A percentile compares a stretch with the other conserved stretches of the same genome.
Conservation (phyloP, 805 yeast genomes). For the Blastobotrys americana region DNA sequence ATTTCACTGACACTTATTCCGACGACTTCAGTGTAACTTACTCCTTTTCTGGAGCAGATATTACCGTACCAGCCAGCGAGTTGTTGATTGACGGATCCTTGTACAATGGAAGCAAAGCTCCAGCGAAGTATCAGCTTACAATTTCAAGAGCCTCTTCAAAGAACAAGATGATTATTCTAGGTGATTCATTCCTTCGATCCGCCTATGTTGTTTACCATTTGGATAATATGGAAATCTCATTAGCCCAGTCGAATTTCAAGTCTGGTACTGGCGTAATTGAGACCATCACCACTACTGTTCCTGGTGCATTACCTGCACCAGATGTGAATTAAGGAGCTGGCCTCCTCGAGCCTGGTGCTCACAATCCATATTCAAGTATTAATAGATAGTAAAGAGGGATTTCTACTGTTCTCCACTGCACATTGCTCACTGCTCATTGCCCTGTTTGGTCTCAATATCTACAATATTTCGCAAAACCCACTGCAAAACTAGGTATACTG, state of each 20-base stretch:
- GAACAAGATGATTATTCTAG: conserved; percentile 36
- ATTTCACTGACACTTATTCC: conserved; percentile 1
- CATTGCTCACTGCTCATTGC: background rate
- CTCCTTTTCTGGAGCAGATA: conserved; percentile 22
- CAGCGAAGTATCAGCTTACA: conserved; percentile 26
- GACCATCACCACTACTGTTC: conserved; percentile 11
- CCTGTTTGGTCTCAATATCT: background rate
- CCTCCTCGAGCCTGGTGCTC: background rate
- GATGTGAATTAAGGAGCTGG: background rate
- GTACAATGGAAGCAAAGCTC: conserved; percentile 23
- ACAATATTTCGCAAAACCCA: background rate
- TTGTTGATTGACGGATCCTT: conserved; percentile 19
- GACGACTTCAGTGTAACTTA: conserved; percentile 10
- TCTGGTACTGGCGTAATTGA: conserved; percentile 12
- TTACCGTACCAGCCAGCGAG: conserved; percentile 23
- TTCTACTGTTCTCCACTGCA: background rate
- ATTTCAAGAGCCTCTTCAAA: conserved; percentile 22
- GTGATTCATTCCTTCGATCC: conserved; percentile 55
- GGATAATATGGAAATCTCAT: conserved; percentile 46
- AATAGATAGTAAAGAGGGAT: background rate
- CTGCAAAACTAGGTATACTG: background rate
- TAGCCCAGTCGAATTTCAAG: conserved; percentile 41
- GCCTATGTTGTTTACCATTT: conserved; percentile 64
- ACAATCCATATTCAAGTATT: background rate
- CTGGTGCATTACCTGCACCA: conserved; percentile 12